Percentiles rank a stretch among this genome's conserved stretches.
Conservation (phyloP, 2,329 filamentous ascomycete species). For the Chrysoporthe deuterocubensis region DNA sequence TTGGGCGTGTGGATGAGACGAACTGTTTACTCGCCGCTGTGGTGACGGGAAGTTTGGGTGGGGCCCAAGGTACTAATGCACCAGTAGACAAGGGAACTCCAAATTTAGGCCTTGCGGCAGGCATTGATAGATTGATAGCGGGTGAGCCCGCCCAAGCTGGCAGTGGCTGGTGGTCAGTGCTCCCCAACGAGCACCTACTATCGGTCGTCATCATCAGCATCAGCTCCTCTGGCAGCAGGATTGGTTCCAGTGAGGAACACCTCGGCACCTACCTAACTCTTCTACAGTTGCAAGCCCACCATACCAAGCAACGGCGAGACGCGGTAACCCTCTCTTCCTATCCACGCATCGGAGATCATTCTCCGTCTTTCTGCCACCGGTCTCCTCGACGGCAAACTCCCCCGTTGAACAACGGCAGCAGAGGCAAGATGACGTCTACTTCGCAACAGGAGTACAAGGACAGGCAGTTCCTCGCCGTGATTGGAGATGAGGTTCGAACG, state of each 20-base stretch:
- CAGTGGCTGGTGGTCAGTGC: conserved; percentile 3
- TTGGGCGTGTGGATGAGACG: not conserved
- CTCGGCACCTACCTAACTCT: not conserved
- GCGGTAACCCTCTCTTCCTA: not conserved
- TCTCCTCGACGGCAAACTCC: conserved; percentile 7
- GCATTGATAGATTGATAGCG: conserved; percentile 21
- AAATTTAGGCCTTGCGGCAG: conserved; percentile 17
- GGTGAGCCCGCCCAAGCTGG: conserved; percentile 6
- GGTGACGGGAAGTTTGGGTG: conserved; percentile 14
- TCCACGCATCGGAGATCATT: not conserved
- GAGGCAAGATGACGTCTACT: conserved; percentile 36
- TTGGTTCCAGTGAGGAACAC: not conserved
- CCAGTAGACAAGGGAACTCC: not conserved
- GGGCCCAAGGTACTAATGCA: not conserved
- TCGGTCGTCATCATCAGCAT: conserved; percentile 20
- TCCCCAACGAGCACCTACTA: not conserved
- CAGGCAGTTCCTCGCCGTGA: conserved; percentile 94
- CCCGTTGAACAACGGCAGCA: not conserved
- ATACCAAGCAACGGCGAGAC: not conserved
- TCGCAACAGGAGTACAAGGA: conserved; percentile 72
- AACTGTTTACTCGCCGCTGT: conserved; percentile 22
- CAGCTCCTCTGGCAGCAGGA: not conserved
- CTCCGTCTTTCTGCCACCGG: not conserved
- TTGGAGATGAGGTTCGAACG: conserved; percentile 84
- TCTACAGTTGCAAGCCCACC: not conserved